These are phyloP conservation scores for Aspergillus calidoustus DNA, from an alignment of 2,329 filamentous ascomycete species.

Conservation along the genomic window DNA sequence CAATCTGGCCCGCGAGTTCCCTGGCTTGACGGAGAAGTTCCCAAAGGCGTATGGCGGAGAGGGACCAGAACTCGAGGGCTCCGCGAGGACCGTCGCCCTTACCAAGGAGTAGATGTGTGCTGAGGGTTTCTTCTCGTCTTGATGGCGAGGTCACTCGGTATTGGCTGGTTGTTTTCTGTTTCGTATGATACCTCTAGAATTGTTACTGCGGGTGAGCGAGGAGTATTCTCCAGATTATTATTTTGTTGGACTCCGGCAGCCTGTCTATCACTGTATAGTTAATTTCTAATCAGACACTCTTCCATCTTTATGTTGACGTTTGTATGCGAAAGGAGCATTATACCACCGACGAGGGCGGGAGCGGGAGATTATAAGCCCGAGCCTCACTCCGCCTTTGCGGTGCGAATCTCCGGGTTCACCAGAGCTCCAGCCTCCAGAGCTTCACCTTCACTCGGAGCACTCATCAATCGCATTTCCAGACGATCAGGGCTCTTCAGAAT, in stretches of 20 bases:
- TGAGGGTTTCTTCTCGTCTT: not conserved
- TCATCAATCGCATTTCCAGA: not conserved
- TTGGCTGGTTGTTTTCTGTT: not conserved
- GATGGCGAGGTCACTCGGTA: not conserved
- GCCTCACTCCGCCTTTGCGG: conserved; percentile 12
- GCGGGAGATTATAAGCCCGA: conserved; percentile 18
- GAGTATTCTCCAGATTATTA: conserved; percentile 1
- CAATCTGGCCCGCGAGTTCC: conserved; percentile 66
- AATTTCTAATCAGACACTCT: conserved; percentile 8
- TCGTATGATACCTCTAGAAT: conserved; percentile 18
- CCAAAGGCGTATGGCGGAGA: conserved; percentile 81
- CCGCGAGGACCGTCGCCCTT: conserved; percentile 37
- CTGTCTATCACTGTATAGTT: conserved; percentile 9
- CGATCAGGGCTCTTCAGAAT: conserved; percentile 5
- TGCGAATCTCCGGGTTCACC: not conserved
- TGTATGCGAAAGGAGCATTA: not conserved
- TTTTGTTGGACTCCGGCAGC: conserved; percentile 3
- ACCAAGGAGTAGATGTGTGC: conserved; percentile 20
- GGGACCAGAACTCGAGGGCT: conserved; percentile 56
- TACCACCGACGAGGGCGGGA: not conserved
- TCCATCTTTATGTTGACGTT: not conserved
- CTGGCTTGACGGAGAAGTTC: conserved; percentile 64
- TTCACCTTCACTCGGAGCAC: not conserved
- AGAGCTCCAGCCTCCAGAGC: not conserved
- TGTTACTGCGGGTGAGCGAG: conserved; percentile 5